These are phyloP conservation scores for Ustilago curta DNA, from an alignment of 1,284 basidiomycete species.

Conservation along the genomic window DNA sequence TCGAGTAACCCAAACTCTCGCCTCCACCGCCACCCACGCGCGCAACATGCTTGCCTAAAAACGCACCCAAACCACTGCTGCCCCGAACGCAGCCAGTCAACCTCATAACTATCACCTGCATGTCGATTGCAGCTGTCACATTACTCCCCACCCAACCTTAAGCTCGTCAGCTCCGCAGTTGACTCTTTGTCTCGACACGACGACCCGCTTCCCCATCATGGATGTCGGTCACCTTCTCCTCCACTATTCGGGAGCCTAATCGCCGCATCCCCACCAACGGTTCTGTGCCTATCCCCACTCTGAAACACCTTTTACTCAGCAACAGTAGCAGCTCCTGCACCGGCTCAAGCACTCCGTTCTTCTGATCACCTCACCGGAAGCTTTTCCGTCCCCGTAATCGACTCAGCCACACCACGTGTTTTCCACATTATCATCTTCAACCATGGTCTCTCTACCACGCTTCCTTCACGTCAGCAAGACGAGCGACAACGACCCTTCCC, in stretches of 20 bases:
- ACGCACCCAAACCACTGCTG: background rate
- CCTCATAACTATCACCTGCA: slow-evolving; percentile 14
- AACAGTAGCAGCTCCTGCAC: background rate
- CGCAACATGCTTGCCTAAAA: slow-evolving; percentile 30
- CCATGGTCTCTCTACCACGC: slow-evolving; percentile 30
- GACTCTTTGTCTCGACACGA: slow-evolving; percentile 4
- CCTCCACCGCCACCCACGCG: slow-evolving; percentile 8
- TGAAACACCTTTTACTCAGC: background rate
- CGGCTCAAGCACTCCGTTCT: background rate
- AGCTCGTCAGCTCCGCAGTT: slow-evolving; percentile 11
- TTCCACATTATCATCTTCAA: too few relatives aligned
- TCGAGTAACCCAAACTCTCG: background rate
- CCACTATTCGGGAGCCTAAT: slow-evolving; percentile 30
- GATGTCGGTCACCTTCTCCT: slow-evolving; percentile 40
- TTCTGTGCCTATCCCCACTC: slow-evolving; percentile 4
- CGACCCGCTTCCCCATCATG: slow-evolving; percentile 43
- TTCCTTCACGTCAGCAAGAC: slow-evolving; percentile 11
- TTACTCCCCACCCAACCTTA: slow-evolving; percentile 17
- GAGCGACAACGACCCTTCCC: background rate
- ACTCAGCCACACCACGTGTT: slow-evolving; percentile 18
- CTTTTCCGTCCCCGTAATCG: slow-evolving; percentile 2
- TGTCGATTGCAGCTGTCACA: slow-evolving; percentile 23
- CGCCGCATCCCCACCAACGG: slow-evolving; percentile 14
- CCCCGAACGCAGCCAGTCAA: slow-evolving; percentile 6
- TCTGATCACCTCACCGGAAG: slow-evolving; percentile 9